A percentile compares a stretch with the other conserved stretches of the same genome.
Conservation (phyloP, 1,284 basidiomycete species). For the Ceratobasidium sp. region DNA sequence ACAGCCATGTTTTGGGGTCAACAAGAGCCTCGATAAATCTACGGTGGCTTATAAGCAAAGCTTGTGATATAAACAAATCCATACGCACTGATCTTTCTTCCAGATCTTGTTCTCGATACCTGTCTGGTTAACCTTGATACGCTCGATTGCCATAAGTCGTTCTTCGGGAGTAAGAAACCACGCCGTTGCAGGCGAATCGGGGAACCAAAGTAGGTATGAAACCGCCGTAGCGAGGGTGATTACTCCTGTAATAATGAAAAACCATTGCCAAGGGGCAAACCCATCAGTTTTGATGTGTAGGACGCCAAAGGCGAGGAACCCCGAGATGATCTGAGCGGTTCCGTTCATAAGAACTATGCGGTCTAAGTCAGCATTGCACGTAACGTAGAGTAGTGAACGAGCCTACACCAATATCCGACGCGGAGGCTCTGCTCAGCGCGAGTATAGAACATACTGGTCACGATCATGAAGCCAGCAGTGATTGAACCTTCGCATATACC, state of each 20-base stretch:
- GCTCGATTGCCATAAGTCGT: slow-evolving; percentile 51
- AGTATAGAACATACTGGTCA: slow-evolving; percentile 52
- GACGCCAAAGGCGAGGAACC: slow-evolving; percentile 53
- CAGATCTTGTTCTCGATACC: slow-evolving; percentile 59
- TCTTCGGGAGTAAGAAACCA: slow-evolving; percentile 51
- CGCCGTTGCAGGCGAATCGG: slow-evolving; percentile 50
- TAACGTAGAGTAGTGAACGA: not conserved
- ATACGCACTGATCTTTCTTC: slow-evolving; percentile 59
- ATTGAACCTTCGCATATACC: slow-evolving; percentile 53
- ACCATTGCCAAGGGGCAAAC: slow-evolving; percentile 49
- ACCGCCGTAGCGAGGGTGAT: slow-evolving; percentile 46
- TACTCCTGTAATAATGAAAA: slow-evolving; percentile 51
- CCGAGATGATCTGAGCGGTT: slow-evolving; percentile 50
- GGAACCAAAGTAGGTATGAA: slow-evolving; percentile 43
- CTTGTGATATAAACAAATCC: not conserved
- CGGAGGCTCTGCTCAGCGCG: slow-evolving; percentile 53
- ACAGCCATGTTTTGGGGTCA: slow-evolving; percentile 61
- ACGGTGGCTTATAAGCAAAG: not conserved
- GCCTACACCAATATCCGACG: slow-evolving; percentile 48
- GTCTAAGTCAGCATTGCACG: not conserved
- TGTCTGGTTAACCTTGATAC: slow-evolving; percentile 51
- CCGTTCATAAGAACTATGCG: slow-evolving; percentile 32
- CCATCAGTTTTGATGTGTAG: slow-evolving; percentile 48
- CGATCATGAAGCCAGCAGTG: slow-evolving; percentile 51
- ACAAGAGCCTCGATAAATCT: slow-evolving; percentile 53